These are phyloP conservation scores for Suillus weaverae DNA, from an alignment of 768 basidiomycete species.

Conservation along the genomic window DNA sequence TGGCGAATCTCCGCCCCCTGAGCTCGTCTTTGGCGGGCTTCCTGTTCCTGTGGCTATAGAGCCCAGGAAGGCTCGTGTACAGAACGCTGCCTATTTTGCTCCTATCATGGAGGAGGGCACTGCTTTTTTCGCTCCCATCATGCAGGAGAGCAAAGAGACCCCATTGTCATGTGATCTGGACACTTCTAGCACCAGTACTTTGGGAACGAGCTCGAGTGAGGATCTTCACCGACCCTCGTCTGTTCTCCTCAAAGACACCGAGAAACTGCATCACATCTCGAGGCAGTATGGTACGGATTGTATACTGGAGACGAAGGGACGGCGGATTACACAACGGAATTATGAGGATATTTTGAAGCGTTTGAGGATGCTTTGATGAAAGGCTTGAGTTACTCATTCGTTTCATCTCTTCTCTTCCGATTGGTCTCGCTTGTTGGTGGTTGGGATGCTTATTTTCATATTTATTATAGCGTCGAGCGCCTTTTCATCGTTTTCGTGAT, in stretches of 20 bases:
- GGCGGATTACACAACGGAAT: slow-evolving; percentile 37
- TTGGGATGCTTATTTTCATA: not conserved
- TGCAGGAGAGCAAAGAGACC: not conserved
- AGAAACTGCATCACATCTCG: not conserved
- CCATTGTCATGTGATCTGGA: not conserved
- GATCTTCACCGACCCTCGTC: not conserved
- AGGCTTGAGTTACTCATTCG: not conserved
- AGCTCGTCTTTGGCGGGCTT: slow-evolving; percentile 17
- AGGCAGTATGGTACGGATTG: slow-evolving; percentile 36
- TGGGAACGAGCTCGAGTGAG: not conserved
- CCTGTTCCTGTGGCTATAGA: not conserved
- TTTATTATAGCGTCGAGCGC: not conserved
- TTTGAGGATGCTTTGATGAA: slow-evolving; percentile 31
- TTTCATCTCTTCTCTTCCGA: not conserved
- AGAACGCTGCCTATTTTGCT: not conserved
- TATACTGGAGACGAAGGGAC: slow-evolving; percentile 40
- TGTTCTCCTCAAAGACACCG: not conserved
- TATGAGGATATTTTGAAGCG: slow-evolving; percentile 35
- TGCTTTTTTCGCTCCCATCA: not conserved
- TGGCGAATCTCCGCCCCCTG: slow-evolving; percentile 31
- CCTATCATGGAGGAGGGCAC: not conserved
- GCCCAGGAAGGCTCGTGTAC: not conserved
- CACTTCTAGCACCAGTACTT: slow-evolving; percentile 8
- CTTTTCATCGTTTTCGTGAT: not conserved
- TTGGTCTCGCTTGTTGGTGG: not conserved